Evolutionary conservation across 805 yeast genomes (phyloP), one percentile per base, ranked within the genome.

Genomic region (Trichomonascus vanleenenianus): DNA sequence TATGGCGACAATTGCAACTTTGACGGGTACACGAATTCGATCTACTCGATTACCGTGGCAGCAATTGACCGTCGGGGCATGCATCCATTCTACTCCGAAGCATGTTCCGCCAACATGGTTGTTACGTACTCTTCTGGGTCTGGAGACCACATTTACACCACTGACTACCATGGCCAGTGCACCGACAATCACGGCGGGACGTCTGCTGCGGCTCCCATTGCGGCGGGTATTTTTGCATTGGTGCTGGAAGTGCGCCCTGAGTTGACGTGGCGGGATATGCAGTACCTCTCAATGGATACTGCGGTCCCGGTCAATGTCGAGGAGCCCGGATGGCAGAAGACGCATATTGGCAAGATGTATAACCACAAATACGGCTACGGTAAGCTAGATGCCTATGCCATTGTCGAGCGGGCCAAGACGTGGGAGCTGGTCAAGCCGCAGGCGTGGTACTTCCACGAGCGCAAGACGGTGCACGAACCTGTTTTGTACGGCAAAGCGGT

Each of bases 191-290:
- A 93, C 63, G 96, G 97, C 9, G 98, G 98, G 16, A 93, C 98
- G 0, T 91, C 97, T 18, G 98, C 98, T 0, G 97, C 98, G 12
- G 98, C 98, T 0, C 98, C 98, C 0, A 72, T 93, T 46, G 97
- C 97, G 0, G 97, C 97, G 0, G 98, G 97, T n/a, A 74, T 93
- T 1, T 87, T 85, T 61, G 77, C 97, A 0, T 69, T 93, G 43
- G 85, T 85, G 2, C 68, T 93, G 42, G 80, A 82, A 55, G 88
- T 83, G 2, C 84, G 95, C 53, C 95, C 96, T 1, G 74, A 81
- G 3, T 73, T 93, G 45, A 85, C 96, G 0, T 93, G 98, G 98
- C 76, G 98, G 61, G 98, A 93, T 61, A 73, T 89, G 45, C 98
- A 93, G 66, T 86, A 89, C 57, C 70, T 93, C 16, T 76, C 85